These are phyloP conservation scores for Prunus armeniaca DNA, from an alignment of 306 rosid species.

Conservation along the genomic window DNA sequence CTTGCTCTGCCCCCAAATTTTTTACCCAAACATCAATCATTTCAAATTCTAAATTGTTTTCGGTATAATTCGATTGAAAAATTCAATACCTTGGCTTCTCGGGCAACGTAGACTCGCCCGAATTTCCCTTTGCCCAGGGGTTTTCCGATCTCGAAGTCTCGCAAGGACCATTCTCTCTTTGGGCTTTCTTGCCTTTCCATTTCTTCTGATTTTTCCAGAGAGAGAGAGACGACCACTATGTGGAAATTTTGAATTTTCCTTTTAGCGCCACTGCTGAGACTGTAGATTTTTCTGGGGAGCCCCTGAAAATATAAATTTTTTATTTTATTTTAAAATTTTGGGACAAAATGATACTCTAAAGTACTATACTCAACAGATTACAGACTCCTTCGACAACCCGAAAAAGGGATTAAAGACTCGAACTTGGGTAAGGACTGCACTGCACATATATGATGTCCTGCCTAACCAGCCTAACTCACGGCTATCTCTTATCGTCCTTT, in stretches of 20 bases:
- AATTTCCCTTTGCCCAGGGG: constrained; percentile 85
- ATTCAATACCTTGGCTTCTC: constrained; percentile 56
- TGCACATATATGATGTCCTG: too few species aligned
- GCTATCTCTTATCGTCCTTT: too few species aligned
- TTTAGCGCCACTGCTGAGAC: not conserved
- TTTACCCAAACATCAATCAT: not conserved
- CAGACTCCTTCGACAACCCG: too few species aligned
- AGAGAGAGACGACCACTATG: not conserved
- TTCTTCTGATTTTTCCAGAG: not conserved
- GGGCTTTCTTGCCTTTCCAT: constrained; percentile 21
- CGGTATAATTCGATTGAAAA: not conserved
- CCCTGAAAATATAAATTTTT: too few species aligned
- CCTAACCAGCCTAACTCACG: too few species aligned
- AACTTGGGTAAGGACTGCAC: too few species aligned
- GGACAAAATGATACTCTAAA: too few species aligned
- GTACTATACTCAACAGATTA: too few species aligned
- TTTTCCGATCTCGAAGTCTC: constrained; percentile 79
- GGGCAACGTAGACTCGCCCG: constrained; percentile 81
- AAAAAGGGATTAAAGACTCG: too few species aligned
- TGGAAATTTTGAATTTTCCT: not conserved
- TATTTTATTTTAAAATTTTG: too few species aligned
- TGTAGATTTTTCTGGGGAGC: too few species aligned
- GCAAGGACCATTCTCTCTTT: constrained; percentile 55
- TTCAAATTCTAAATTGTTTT: not conserved
- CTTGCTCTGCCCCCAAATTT: constrained; percentile 48